Percentiles rank a stretch among this genome's conserved stretches.
Conservation (phyloP, 352 stramenopile species). For the Phytophthora sojae region DNA sequence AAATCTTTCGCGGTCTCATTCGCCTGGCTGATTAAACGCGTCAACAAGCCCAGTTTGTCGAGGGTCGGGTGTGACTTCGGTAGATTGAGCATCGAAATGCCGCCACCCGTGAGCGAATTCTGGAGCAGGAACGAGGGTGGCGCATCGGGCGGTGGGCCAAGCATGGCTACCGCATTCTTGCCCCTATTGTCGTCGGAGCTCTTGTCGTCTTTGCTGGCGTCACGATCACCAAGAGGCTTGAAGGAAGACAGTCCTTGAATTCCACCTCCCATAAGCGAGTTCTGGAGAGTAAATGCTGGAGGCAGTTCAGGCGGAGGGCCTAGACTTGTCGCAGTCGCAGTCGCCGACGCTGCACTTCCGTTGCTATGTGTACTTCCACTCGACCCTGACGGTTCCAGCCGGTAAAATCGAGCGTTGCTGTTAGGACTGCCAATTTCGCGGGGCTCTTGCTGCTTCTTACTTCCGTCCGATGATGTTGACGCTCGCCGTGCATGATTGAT, state of each 20-base stretch:
- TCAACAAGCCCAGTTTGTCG: slow-evolving; percentile 23
- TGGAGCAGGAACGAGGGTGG: slow-evolving; percentile 28
- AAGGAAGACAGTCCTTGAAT: slow-evolving; percentile 53
- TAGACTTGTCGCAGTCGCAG: slow-evolving; percentile 17
- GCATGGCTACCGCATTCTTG: slow-evolving; percentile 10
- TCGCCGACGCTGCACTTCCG: not conserved
- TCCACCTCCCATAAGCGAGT: slow-evolving; percentile 78
- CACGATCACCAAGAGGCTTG: not conserved
- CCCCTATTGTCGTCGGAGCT: not conserved
- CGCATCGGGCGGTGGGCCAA: slow-evolving; percentile 27
- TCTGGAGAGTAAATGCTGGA: slow-evolving; percentile 60
- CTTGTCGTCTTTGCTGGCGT: not conserved
- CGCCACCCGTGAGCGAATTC: slow-evolving; percentile 24
- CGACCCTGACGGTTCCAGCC: slow-evolving; percentile 19
- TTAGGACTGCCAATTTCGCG: slow-evolving; percentile 23
- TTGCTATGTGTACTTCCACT: slow-evolving; percentile 4
- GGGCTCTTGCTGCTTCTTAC: slow-evolving; percentile 7
- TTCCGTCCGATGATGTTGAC: slow-evolving; percentile 10
- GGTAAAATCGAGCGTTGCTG: slow-evolving; percentile 29
- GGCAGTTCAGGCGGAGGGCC: slow-evolving; percentile 50
- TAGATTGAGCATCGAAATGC: slow-evolving; percentile 25
- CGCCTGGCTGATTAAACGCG: slow-evolving; percentile 21
- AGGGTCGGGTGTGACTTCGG: slow-evolving; percentile 14
- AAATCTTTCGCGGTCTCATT: slow-evolving; percentile 25
- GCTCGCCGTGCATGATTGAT: slow-evolving; percentile 54